phyloP scores from a whole-genome alignment of 1,284 basidiomycete species.

The Singerocomus inundabilis region DNA sequence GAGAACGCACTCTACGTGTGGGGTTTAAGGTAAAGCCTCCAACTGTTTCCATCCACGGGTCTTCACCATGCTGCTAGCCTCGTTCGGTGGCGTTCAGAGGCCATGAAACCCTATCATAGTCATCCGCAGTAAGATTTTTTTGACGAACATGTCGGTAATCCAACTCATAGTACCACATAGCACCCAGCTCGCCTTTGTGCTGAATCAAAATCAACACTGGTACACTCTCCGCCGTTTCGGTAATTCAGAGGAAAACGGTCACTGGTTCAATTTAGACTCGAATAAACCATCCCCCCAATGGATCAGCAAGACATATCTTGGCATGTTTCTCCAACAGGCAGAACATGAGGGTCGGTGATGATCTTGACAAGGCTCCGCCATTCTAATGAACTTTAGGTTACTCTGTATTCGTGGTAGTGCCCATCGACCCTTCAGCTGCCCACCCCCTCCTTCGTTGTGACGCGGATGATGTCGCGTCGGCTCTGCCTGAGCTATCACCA shows the following conservation, averaged over 20 bases:
- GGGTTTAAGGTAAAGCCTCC: slow-evolving; percentile 63
- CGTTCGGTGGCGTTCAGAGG: slow-evolving; percentile 82
- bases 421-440: slow-evolving; percentile 45
- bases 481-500: slow-evolving; percentile 51
- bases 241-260: slow-evolving; percentile 48
- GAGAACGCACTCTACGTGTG: slow-evolving; percentile 82
- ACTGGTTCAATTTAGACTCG: slow-evolving; percentile 94
- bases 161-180: slow-evolving; percentile 39
- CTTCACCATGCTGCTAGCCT: slow-evolving; percentile 43
- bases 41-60: not conserved
- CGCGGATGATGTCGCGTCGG: slow-evolving; percentile 63
- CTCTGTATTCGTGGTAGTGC: slow-evolving; percentile 81
- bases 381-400: slow-evolving; percentile 57
- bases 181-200: slow-evolving; percentile 82
- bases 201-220: slow-evolving; percentile 89
- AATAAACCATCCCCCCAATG: slow-evolving; percentile 72
- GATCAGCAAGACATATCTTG: slow-evolving; percentile 81
- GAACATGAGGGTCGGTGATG: slow-evolving; percentile 67
- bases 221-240: slow-evolving; percentile 86
- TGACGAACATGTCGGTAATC: slow-evolving; percentile 10
- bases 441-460: slow-evolving; percentile 59
- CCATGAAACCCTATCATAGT: slow-evolving; percentile 74
- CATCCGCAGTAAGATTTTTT: slow-evolving; percentile 65
- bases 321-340: slow-evolving; percentile 84
- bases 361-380: not conserved